Evolutionary conservation across 768 basidiomycete species (phyloP), one percentile per base, ranked within the genome.

Genomic region (Saitozyma podzolica): DNA sequence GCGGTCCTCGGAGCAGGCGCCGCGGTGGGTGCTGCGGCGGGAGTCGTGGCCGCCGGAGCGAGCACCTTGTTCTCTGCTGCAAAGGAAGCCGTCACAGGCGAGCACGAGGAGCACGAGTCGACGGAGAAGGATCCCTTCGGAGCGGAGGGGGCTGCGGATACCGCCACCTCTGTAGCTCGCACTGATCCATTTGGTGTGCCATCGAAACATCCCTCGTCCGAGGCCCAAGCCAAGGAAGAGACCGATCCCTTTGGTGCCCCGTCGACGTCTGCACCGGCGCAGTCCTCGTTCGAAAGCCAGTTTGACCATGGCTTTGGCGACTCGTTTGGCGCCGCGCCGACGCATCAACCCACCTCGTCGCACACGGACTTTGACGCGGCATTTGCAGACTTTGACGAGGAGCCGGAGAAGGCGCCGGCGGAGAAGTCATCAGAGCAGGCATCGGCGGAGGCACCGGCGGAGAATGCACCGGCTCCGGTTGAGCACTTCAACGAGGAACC

Each of bases 361-460:
- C 20, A 40, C 40, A 29, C 68, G 40, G 75, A 77, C 47, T 81
- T 81, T 50, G 78, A 79, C 43, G 69, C 73, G 11, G 77, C 78
- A 20, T 80, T 80, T 56, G 67, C 60, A 13, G 67, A 75, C 40
- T 69, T 68, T 37, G 75, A 68, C 43, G 42, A 64, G 47, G 39
- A 60, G 45, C 45, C 45, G 45, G 45, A 47, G n/a, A 29, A 29
- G 29, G 2, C 29, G 5, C 29, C 29, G 29, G 29, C 29, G 29
- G 29, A 2, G 29, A 29, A n/a, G n/a, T n/a, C n/a, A n/a, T n/a
- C n/a, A n/a, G n/a, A n/a, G n/a, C n/a, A n/a, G n/a, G n/a, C n/a
- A n/a, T n/a, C n/a, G n/a, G n/a, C n/a, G n/a, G n/a, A n/a, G n/a
- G n/a, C n/a, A n/a, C n/a, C n/a, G n/a, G n/a, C n/a, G n/a, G n/a